Percentiles rank a stretch among this genome's conserved stretches.
Conservation (phyloP, 2,329 filamentous ascomycete genomes). For the Pseudocercospora vitis region DNA sequence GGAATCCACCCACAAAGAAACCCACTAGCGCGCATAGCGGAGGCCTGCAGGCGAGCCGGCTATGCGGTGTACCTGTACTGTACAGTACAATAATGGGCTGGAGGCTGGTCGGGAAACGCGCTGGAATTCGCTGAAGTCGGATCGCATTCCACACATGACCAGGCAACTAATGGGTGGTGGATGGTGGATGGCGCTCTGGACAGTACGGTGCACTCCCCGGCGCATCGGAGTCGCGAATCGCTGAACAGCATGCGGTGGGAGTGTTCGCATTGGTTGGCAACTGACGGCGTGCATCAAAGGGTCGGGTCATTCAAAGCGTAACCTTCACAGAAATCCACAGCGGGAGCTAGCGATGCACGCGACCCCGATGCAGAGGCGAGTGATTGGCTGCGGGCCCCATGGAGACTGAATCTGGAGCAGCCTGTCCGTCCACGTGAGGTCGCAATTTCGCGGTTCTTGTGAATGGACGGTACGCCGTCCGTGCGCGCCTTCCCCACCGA, state of each 20-base stretch:
- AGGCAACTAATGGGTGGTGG: neutral
- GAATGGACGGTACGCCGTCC: neutral
- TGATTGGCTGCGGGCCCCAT: neutral
- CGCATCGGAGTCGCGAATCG: neutral
- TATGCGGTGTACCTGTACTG: neutral
- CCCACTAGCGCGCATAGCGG: slow-evolving; percentile 1
- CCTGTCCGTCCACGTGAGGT: neutral
- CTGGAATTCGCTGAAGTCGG: slow-evolving; percentile 6
- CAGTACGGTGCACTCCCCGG: neutral
- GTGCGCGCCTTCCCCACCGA: neutral
- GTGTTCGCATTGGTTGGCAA: neutral
- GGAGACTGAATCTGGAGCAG: slow-evolving; percentile 3
- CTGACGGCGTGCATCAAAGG: neutral
- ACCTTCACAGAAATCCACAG: neutral
- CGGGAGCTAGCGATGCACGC: slow-evolving; percentile 1
- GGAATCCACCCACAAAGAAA: slow-evolving; percentile 19
- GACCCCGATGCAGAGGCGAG: neutral
- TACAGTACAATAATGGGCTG: no score
- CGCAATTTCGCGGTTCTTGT: neutral
- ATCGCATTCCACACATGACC: neutral
- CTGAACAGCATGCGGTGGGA: neutral
- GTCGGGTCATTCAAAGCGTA: neutral
- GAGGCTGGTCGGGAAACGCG: slow-evolving; percentile 2
- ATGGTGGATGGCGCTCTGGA: neutral
- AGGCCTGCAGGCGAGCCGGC: slow-evolving; percentile 9